phyloP scores from a whole-genome alignment of 108 stramenopile species.

The Nitzschia palea region DNA sequence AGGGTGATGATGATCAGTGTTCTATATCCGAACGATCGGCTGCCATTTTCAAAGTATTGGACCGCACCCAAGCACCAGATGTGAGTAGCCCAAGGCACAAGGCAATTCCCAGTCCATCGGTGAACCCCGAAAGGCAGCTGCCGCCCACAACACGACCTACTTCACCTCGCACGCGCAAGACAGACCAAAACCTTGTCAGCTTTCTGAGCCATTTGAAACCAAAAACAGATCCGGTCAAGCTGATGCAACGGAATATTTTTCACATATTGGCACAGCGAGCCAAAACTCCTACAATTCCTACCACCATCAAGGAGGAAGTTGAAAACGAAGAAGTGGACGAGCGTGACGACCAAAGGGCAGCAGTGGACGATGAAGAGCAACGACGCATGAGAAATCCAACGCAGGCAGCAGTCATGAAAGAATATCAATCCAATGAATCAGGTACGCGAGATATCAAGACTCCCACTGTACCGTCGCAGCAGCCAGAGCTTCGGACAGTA shows the following conservation, averaged over 20 bases:
- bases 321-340: background rate
- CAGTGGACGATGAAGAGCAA: too few species aligned
- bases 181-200: background rate
- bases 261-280: slow-evolving; percentile 12
- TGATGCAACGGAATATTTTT: slow-evolving; percentile 21
- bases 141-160: background rate
- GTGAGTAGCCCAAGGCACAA: background rate
- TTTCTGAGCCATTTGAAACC: background rate
- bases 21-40: slow-evolving; percentile 14
- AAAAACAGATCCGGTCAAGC: background rate
- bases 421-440: too few species aligned
- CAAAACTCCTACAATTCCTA: background rate
- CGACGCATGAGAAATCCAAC: too few species aligned
- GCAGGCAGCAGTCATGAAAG: too few species aligned
- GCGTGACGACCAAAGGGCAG: too few species aligned
- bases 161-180: background rate
- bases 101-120: background rate
- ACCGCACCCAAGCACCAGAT: background rate
- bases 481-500: too few species aligned
- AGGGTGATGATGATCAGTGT: background rate
- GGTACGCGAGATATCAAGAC: too few species aligned
- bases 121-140: background rate
- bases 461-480: too few species aligned
- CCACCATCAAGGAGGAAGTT: background rate
- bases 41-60: slow-evolving; percentile 10